Base-by-base conservation (phyloP, 305 asterid species). In the Solanum chacoense region DNA sequence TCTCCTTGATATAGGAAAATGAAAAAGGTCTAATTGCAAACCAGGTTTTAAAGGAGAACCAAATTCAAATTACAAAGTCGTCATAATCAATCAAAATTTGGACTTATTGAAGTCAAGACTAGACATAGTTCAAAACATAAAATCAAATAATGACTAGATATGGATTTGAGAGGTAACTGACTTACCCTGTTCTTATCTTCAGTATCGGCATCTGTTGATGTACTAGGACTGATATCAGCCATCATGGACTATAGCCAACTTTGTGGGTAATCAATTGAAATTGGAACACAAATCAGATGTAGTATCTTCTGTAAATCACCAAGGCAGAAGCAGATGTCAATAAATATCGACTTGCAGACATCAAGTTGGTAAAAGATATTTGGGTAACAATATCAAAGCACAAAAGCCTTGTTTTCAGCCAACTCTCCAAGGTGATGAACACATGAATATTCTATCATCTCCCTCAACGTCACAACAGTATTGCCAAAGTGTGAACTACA, bases 151-250 rank as follows among this genome's bases (percentile, higher is more conserved):
- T 22, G 29, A 50, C 87, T 31, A 55, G 45, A 84, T 32, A 50
- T 55, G 59, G 69, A 87, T 26, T 87, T n/a, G 55, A 45, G 50
- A 38, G 73, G 73, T 16, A 29, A 37, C 8, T 74, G 45, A 34
- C 31, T 88, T 72, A 97, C 99, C 98, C 96, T 93, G 89, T 93
- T 93, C 91, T 94, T 96, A 81, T 96, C 98, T 89, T 97, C 98
- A 5, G 98, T 97, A 88, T 96, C 98, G 24, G 96, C 99, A 92
- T 97, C 99, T 36, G 98, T 94, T 42, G 98, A 96, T 88, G 97
- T 89, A 93, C 96, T 94, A 35, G 98, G 96, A 92, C 99, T 96
- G 91, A 90, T 92, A 89, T 94, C 98, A 34, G 97, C 98, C 98
- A 97, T 96, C 88, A 86, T 88, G 88, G 91, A 85, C 79, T 63